Evolutionary conservation across 2,329 filamentous ascomycete species (phyloP), one percentile per base, ranked within the genome.

Genomic region (Akanthomyces dipterigenus): DNA sequence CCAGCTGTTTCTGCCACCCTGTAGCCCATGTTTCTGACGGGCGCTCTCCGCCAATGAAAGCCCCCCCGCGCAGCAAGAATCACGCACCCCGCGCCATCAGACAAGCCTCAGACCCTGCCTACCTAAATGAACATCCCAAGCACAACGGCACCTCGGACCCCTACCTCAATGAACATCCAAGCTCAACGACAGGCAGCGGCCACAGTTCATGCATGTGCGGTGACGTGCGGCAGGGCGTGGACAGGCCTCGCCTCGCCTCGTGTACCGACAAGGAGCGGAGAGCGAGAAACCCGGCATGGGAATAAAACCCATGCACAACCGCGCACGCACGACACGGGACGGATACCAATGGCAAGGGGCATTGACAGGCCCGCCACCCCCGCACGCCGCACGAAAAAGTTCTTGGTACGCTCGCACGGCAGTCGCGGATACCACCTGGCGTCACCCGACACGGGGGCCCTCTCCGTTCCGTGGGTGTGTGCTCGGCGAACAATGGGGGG

Each of bases 321-420:
- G n/a, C n/a, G n/a, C 18, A 16, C 43, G 43, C 54, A 56, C 43
- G 28, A 26, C 42, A 36, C 20, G 28, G 20, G 9, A 40, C 22
- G 51, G 31, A 38, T 16, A 38, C 3, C 14, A 38, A 16, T 6
- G 36, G 36, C 36, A 48, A 3, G 16, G 9, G 31, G 5, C 22
- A 9, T 55, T 56, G 54, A 56, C 54, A 56, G n/a, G 28, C 31
- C 31, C 45, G 54, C 50, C 50, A 54, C 31, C 26, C n/a, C 38
- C 20, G 31, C 42, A 45, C 20, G 54, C 54, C 51, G 18, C 38
- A 34, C 31, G n/a, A 38, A 22, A 20, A n/a, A n/a, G n/a, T n/a
- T 46, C 42, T 24, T 56, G 42, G 54, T 48, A 38, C 54, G 16
- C 9, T 16, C 26, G 16, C 9, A 22, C 26, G 42, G 54, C 28